These are phyloP conservation scores for Phialophora expanda DNA, from an alignment of 2,329 filamentous ascomycete genomes.

Conservation along the genomic window DNA sequence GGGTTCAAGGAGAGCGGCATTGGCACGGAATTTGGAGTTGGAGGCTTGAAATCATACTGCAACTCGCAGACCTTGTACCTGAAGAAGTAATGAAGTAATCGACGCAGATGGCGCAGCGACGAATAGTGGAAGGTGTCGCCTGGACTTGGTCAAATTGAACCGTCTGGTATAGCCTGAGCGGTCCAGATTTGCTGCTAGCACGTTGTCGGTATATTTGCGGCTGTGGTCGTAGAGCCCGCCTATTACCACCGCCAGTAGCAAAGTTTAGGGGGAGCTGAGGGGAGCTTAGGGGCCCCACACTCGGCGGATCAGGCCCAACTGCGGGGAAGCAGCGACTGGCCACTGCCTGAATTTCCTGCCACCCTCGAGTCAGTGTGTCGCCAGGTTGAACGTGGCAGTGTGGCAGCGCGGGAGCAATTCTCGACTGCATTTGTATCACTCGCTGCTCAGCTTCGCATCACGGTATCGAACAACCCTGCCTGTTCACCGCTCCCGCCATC, in stretches of 20 bases:
- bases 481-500: neutral
- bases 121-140: neutral
- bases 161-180: neutral
- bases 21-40: conserved; percentile 40
- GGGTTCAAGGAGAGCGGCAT: conserved; percentile 43
- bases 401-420: neutral
- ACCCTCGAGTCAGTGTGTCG: neutral
- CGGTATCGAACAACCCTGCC: neutral
- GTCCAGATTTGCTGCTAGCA: neutral
- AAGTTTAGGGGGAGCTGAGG: neutral
- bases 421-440: neutral
- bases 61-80: conserved; percentile 36
- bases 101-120: neutral
- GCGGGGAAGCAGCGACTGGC: neutral
- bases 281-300: neutral
- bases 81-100: conserved; percentile 33
- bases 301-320: neutral
- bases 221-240: neutral
- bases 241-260: neutral
- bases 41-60: conserved; percentile 39
- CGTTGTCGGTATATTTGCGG: neutral
- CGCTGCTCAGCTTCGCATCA: neutral
- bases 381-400: neutral
- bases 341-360: neutral
- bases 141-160: neutral